Conservation (phyloP, 495 filamentous ascomycete genomes). For the Hypoxylon rickii region DNA sequence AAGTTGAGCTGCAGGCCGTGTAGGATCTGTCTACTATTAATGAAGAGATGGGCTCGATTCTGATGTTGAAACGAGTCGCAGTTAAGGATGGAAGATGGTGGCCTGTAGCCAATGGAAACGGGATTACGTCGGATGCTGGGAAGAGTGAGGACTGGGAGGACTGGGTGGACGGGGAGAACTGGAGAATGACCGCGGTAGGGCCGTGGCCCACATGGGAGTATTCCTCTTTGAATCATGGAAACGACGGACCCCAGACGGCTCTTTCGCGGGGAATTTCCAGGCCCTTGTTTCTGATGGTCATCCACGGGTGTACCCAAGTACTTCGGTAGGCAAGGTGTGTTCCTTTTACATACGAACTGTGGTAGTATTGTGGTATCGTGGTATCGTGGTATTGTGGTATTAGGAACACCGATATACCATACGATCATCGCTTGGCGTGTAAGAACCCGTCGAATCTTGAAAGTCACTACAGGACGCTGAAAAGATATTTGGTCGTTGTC, state of each 20-base stretch:
- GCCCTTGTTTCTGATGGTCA: slow-evolving; percentile 31
- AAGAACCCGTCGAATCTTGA: background rate
- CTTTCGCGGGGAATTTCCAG: slow-evolving; percentile 40
- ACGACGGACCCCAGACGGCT: slow-evolving; percentile 33
- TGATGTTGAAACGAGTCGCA: background rate
- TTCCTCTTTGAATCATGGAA: slow-evolving; percentile 14
- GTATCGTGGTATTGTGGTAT: no score
- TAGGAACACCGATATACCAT: slow-evolving; percentile 13
- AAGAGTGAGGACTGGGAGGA: no score
- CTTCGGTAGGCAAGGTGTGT: slow-evolving; percentile 14
- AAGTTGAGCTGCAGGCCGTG: background rate
- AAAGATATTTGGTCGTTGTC: no score
- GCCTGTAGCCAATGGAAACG: slow-evolving; percentile 30
- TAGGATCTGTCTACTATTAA: slow-evolving; percentile 6
- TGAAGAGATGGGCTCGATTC: slow-evolving; percentile 3
- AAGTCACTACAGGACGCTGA: background rate
- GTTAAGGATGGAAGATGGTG: slow-evolving; percentile 19
- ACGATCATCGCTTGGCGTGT: slow-evolving; percentile 17
- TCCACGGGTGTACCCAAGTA: background rate
- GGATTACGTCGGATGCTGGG: slow-evolving; percentile 27
- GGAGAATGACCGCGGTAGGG: slow-evolving; percentile 41
- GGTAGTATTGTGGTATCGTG: slow-evolving; percentile 9
- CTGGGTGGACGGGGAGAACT: no score
- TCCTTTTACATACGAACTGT: background rate
- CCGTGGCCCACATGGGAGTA: slow-evolving; percentile 36